Percentiles rank a stretch among this genome's conserved stretches.
These are phyloP conservation scores for Arachis hypogaea DNA, from an alignment of 306 rosid genomes.

Conservation along the genomic window DNA sequence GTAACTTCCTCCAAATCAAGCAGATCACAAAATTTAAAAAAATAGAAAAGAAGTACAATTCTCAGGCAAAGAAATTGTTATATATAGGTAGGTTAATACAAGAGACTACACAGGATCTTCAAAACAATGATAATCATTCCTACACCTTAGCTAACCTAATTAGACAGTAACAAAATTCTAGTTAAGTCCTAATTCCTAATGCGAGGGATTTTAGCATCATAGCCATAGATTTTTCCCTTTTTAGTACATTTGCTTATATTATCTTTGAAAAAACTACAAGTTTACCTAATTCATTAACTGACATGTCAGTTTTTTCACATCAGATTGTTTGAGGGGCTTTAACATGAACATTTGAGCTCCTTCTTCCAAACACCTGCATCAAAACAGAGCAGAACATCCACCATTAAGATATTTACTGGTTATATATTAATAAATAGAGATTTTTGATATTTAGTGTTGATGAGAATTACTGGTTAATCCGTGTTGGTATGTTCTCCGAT, in stretches of 20 bases:
- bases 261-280: conserved; percentile 13
- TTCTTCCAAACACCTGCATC: conserved; percentile 81
- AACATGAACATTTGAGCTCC: conserved; percentile 95
- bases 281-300: conserved; percentile 68
- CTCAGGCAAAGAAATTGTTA: conserved; percentile 31
- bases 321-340: conserved; percentile 88
- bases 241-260: conserved; percentile 13
- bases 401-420: too few species aligned
- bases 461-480: conserved; percentile 67
- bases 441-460: neutral
- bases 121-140: conserved; percentile 41
- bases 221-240: neutral
- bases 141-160: conserved; percentile 32
- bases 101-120: conserved; percentile 31
- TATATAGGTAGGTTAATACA: conserved; percentile 7
- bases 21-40: neutral
- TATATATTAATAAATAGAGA: too few species aligned
- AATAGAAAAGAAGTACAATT: conserved; percentile 9
- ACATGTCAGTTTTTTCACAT: conserved; percentile 69
- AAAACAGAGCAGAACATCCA: neutral
- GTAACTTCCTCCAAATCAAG: neutral
- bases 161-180: conserved; percentile 29
- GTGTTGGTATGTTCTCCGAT: conserved; percentile 83
- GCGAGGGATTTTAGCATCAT: conserved; percentile 1
- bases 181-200: conserved; percentile 9